A percentile compares a stretch with the other conserved stretches of the same genome.
phyloP scores from a whole-genome alignment of 495 filamentous ascomycete genomes.

The Astrothelium subdiscretum region DNA sequence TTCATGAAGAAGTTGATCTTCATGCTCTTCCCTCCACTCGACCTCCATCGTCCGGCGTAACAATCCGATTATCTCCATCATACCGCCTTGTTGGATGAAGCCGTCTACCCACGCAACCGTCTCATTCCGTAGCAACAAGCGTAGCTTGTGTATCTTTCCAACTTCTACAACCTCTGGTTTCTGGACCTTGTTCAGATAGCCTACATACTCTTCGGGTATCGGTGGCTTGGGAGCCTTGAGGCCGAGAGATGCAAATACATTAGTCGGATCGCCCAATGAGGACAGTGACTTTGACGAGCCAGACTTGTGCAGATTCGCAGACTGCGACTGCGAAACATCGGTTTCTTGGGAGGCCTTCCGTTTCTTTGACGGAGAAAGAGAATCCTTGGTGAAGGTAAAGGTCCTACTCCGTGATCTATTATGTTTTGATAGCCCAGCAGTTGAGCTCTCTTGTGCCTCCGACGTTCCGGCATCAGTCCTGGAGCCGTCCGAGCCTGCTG shows the following conservation, averaged over 20 bases:
- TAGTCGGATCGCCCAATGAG: conserved; percentile 22
- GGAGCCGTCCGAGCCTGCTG: conserved; percentile 3
- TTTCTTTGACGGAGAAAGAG: conserved; percentile 47
- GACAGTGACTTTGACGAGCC: conserved; percentile 37
- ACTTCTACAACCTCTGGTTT: conserved; percentile 77
- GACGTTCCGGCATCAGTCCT: not conserved
- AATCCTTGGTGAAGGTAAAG: conserved; percentile 59
- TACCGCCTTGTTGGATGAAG: conserved; percentile 80
- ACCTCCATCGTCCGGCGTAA: conserved; percentile 84
- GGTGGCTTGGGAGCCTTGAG: conserved; percentile 28
- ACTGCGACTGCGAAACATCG: conserved; percentile 26
- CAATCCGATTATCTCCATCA: conserved; percentile 79
- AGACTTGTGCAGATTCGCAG: conserved; percentile 31
- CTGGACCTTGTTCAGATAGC: conserved; percentile 63
- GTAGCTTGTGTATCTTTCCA: conserved; percentile 87
- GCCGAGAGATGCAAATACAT: conserved; percentile 2
- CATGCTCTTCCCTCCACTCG: conserved; percentile 97
- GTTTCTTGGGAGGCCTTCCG: conserved; percentile 31
- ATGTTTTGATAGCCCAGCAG: conserved; percentile 18
- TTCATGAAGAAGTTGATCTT: conserved; percentile 86
- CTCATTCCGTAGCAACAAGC: conserved; percentile 83
- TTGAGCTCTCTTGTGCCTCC: conserved; percentile 1
- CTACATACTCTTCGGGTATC: conserved; percentile 66
- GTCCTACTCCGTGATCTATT: conserved; percentile 57
- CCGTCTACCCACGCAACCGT: conserved; percentile 87